These are phyloP conservation scores for Boletus calvinii DNA, from an alignment of 1,284 basidiomycete species.

Conservation along the genomic window DNA sequence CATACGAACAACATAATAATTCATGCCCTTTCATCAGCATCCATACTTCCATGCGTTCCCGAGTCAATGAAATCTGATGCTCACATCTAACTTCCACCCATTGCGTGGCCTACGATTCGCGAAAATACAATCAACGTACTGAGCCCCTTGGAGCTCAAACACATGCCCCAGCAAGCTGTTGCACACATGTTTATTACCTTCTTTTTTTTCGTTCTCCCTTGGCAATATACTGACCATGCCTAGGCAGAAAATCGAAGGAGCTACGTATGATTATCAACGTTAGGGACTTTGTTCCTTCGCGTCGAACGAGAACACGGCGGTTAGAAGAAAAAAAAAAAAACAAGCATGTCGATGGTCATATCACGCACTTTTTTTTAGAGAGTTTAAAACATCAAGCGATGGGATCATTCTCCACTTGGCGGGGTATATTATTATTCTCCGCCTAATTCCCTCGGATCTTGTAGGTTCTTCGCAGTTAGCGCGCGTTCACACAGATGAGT, in stretches of 20 bases:
- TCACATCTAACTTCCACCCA: neutral
- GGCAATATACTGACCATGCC: neutral
- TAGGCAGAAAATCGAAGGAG: neutral
- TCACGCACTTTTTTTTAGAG: neutral
- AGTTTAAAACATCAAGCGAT: slow-evolving; percentile 6
- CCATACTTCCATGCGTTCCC: neutral
- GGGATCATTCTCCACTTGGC: slow-evolving; percentile 8
- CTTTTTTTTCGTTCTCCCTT: neutral
- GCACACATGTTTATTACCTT: neutral
- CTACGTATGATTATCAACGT: neutral
- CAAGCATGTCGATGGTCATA: neutral
- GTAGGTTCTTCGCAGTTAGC: neutral
- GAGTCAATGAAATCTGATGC: neutral
- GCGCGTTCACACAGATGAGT: neutral
- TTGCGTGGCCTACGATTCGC: neutral
- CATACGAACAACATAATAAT: neutral
- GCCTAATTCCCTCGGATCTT: slow-evolving; percentile 14
- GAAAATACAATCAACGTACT: neutral
- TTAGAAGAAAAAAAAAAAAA: neutral
- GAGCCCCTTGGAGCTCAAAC: neutral
- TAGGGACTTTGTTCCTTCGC: no score
- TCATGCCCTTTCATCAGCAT: neutral
- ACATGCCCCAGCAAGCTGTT: neutral
- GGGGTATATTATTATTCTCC: neutral
- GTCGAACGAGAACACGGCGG: neutral